Base-by-base conservation (phyloP, 2,329 filamentous ascomycete species). In the Diaporthe vaccinii region DNA sequence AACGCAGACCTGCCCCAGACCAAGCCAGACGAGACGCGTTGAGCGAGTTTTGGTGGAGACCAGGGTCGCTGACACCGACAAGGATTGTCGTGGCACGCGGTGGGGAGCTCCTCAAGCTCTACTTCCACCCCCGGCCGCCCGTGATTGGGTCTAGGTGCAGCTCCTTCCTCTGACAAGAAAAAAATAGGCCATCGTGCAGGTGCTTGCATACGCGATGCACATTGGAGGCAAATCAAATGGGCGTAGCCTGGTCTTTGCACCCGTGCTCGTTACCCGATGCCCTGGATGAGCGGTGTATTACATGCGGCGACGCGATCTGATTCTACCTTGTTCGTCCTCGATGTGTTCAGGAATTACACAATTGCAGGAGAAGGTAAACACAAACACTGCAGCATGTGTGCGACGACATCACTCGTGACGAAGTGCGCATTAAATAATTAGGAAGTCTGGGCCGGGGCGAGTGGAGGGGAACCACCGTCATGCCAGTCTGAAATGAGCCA, bases 1-100 rank as follows among this genome's bases (percentile, higher is more conserved):
- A 55, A 69, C 71, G 71, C 71, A 65, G 71, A 61, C 49, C 49
- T 36, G 34, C 49, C 65, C 49, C 65, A 69, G 65, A 41, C 34
- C 49, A 55, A 49, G 20, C 58, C 59, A 34, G 61, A 73, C 69
- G 61, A 73, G 74, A 74, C 75, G 72, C 72, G 72, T 73, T 74
- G 65, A 55, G 65, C 65, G 34, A 71, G 65, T 68, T 68, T 65
- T 74, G 65, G 57, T 59, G 65, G 65, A 58, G 73, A 74, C 51
- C 44, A 58, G 46, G 61, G 61, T 69, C 46, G 46, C 39, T 68
- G 65, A 68, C 65, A 55, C 46, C 65, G 65, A 69, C 65, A 69
- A 55, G 65, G 65, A 69, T 69, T 55, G 65, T 69, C 65, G 65
- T 69, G 65, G 65, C 65, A 69, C 49, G 36, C 14, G 46, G 65